Percentiles rank a stretch among this genome's conserved stretches.
These are phyloP conservation scores for Mucor velutinosus DNA, from an alignment of 371 early-diverging fungal species.

Conservation along the genomic window DNA sequence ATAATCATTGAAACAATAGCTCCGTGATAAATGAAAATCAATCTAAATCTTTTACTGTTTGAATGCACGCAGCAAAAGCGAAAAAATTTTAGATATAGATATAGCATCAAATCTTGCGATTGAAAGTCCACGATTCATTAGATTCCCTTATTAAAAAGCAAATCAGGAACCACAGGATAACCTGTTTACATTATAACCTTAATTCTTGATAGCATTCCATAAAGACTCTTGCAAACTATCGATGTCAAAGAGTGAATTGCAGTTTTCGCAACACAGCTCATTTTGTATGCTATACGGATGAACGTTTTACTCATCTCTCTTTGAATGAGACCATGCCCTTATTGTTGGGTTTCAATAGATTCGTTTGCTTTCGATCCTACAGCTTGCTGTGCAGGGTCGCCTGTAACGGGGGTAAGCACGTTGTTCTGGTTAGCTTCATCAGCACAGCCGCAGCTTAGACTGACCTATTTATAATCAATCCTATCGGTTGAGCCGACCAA, in stretches of 20 bases:
- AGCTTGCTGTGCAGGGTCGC: background rate
- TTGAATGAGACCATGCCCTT: background rate
- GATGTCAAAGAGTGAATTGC: background rate
- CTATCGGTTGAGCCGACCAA: background rate
- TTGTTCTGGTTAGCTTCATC: background rate
- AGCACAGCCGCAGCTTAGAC: background rate
- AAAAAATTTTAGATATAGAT: background rate
- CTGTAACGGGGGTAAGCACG: background rate
- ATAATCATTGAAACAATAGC: background rate
- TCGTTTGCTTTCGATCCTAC: background rate
- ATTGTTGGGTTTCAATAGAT: background rate
- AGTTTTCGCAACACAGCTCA: background rate
- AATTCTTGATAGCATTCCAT: background rate
- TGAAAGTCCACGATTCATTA: background rate
- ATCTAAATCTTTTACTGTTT: background rate
- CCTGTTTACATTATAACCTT: background rate
- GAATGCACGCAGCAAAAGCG: background rate
- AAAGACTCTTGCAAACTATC: background rate
- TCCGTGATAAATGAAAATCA: background rate
- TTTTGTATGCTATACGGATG: background rate
- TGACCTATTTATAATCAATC: background rate
- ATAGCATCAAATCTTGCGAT: background rate
- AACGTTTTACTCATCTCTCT: background rate
- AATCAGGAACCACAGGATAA: background rate
- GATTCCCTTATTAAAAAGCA: background rate